A percentile compares a stretch with the other conserved stretches of the same genome.
phyloP scores from a whole-genome alignment of 768 basidiomycete genomes.

The Cystobasidium onofrii region DNA sequence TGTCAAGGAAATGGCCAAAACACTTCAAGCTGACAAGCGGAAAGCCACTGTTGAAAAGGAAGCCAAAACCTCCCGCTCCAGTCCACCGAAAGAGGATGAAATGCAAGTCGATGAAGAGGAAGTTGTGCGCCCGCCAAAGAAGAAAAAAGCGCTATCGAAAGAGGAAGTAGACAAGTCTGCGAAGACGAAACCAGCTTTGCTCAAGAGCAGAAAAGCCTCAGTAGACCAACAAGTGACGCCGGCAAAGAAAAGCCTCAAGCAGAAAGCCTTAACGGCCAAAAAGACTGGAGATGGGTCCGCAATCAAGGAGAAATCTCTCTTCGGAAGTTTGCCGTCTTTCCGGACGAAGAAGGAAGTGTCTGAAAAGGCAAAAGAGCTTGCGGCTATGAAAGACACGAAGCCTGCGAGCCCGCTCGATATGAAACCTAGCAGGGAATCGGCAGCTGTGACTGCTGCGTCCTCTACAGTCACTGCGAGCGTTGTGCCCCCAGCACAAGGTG shows the following conservation, averaged over 20 bases:
- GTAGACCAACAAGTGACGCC: not conserved
- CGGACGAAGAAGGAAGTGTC: not conserved
- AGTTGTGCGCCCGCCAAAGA: conserved; percentile 25
- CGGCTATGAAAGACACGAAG: not conserved
- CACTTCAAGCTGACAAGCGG: not conserved
- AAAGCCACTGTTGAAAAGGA: not conserved
- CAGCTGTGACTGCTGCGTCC: no score
- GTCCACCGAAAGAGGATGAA: not conserved
- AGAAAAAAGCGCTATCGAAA: not conserved
- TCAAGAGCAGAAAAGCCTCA: not conserved
- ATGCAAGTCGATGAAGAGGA: conserved; percentile 10
- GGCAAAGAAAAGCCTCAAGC: not conserved
- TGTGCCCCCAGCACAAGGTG: no score
- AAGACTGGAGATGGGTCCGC: not conserved
- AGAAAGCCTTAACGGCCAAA: not conserved
- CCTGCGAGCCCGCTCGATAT: not conserved
- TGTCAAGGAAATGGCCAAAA: not conserved
- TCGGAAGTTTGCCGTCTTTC: not conserved
- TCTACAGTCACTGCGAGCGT: not conserved
- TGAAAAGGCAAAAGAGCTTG: not conserved
- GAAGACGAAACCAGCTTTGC: not conserved
- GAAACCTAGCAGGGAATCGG: not conserved
- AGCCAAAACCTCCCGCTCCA: not conserved
- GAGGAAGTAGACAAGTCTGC: not conserved
- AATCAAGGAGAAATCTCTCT: not conserved